Evolutionary conservation across 2,329 filamentous ascomycete species (phyloP).

Genomic region (Corinectria fuckeliana): DNA sequence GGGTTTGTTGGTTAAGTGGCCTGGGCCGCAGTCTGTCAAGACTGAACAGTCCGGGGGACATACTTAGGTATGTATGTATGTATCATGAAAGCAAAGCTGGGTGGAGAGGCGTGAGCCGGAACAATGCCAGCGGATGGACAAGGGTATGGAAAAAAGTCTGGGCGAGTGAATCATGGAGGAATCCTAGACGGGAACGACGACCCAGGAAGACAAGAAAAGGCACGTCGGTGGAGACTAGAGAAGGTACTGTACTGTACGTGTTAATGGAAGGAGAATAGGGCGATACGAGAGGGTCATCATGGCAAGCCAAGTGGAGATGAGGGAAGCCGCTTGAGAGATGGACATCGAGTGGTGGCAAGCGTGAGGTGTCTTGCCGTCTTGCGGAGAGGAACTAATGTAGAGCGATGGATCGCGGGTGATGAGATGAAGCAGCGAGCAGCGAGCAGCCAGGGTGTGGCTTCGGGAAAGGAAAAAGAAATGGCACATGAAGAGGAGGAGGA

Average conservation of each 20-base stretch:
- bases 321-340: conserved; percentile 19
- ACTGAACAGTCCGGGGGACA: conserved; percentile 1
- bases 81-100: conserved; percentile 7
- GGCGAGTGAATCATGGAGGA: conserved; percentile 11
- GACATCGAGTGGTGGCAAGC: conserved; percentile 24
- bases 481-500: not conserved
- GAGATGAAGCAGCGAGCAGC: too few species aligned
- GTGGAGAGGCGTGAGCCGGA: conserved; percentile 5
- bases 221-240: not conserved
- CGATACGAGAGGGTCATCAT: conserved; percentile 1
- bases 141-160: conserved; percentile 5
- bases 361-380: conserved; percentile 28
- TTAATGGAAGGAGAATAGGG: not conserved
- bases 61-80: too few species aligned
- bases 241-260: too few species aligned
- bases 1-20: conserved; percentile 12
- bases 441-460: conserved; percentile 27
- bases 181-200: conserved; percentile 1
- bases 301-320: conserved; percentile 27
- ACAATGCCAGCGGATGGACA: conserved; percentile 21
- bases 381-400: conserved; percentile 26
- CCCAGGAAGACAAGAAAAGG: not conserved
- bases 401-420: conserved; percentile 27
- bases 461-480: conserved; percentile 21
- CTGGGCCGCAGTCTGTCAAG: conserved; percentile 19